Evolutionary conservation across 495 filamentous ascomycete genomes (phyloP), one percentile per base, ranked within the genome.

Genomic region (Neurospora sp.): DNA sequence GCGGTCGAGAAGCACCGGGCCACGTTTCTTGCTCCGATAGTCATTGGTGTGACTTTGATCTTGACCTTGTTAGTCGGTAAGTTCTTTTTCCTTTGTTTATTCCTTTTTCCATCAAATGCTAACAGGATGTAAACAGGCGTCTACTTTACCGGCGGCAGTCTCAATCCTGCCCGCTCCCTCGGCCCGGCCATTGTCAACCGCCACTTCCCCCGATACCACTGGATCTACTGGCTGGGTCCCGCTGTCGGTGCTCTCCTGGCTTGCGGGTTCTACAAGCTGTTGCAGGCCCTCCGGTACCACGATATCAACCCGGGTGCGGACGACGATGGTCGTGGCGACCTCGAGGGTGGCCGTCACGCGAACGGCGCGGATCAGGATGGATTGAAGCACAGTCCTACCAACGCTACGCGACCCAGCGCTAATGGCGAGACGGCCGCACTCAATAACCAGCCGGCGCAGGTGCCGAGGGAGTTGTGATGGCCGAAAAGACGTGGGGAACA

Each of bases 1-100:
- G 93, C 93, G 4, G 90, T 89, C 18, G 92, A 94, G 80, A 96
- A 94, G 81, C 91, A 94, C 79, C 91, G 91, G 76, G 89, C 85
- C 6, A 96, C 93, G 0, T 94, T 88, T 75, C 82, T 94, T 14
- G 93, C 93, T 0, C 93, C 93, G 0, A 85, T 95, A 3, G 93
- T 88, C 0, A 94, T 96, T 74, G 93, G 92, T 5, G 74, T 92
- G 31, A 82, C 90, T 0, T 86, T 96, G 44, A 92, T 94, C 81
- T 84, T 94, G 46, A 84, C 88, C 0, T 87, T 94, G 75, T 73
- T 94, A 68, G 82, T 80, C 61, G 78, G 92, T 89, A 73, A 11
- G 80, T 72, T n/a, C n/a, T 8, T 37, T 65, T 22, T 53, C 4
- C 44, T 5, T 27, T 5, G 31, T 31, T 31, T 31, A 31, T 22